Evolutionary conservation across 768 basidiomycete genomes (phyloP).

Genomic region (Boletus rufocinnamomeus): DNA sequence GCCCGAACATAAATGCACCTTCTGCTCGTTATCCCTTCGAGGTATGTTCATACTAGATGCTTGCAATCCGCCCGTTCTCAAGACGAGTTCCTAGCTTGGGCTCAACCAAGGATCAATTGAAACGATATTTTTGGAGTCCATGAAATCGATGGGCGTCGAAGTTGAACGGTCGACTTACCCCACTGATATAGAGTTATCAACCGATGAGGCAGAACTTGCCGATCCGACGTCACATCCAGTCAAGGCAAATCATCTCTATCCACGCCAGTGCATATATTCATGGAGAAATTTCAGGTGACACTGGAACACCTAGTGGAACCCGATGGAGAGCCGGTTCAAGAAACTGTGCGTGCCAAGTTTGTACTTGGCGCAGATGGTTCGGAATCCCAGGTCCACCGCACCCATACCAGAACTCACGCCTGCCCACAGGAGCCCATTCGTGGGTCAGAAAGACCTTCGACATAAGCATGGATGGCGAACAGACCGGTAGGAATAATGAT

Average conservation of each 20-base stretch:
- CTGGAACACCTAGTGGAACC: slow-evolving; percentile 21
- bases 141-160: slow-evolving; percentile 30
- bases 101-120: slow-evolving; percentile 40
- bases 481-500: slow-evolving; percentile 39
- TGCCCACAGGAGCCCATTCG: slow-evolving; percentile 66
- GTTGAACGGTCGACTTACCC: slow-evolving; percentile 38
- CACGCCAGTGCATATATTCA: background rate
- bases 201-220: slow-evolving; percentile 22
- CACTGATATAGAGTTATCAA: slow-evolving; percentile 31
- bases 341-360: slow-evolving; percentile 69
- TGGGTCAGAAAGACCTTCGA: slow-evolving; percentile 73
- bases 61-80: background rate
- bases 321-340: slow-evolving; percentile 43
- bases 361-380: slow-evolving; percentile 76
- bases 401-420: slow-evolving; percentile 1
- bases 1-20: slow-evolving; percentile 57
- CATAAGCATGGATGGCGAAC: slow-evolving; percentile 78
- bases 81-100: slow-evolving; percentile 20
- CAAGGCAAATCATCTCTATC: slow-evolving; percentile 12
- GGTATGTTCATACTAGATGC: slow-evolving; percentile 35
- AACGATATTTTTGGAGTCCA: slow-evolving; percentile 37
- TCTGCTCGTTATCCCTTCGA: slow-evolving; percentile 72
- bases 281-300: slow-evolving; percentile 18
- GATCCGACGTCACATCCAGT: slow-evolving; percentile 27
- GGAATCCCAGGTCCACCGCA: slow-evolving; percentile 9